A percentile compares a stretch with the other conserved stretches of the same genome.
phyloP scores from a whole-genome alignment of 176 grass and related monocot species.

The Bolboschoenus planiculmis region DNA sequence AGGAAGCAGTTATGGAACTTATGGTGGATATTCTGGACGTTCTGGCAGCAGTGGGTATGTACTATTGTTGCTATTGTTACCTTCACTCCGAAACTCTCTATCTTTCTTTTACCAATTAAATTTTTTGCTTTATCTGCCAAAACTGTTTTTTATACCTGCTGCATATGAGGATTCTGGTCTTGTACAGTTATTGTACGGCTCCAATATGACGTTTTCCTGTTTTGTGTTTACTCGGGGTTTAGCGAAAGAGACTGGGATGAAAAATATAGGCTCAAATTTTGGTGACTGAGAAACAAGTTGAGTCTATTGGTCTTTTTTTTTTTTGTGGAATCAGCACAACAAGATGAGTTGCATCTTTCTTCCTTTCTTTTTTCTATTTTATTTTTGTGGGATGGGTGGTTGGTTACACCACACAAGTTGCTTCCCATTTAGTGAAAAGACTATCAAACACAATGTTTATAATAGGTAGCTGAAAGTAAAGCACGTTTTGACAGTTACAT shows the following conservation, averaged over 20 bases:
- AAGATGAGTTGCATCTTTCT: not conserved
- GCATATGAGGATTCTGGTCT: not conserved
- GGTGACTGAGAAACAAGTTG: not conserved
- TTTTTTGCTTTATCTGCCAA: not conserved
- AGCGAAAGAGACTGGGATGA: not conserved
- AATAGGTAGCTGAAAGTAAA: not conserved
- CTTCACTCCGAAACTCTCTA: not conserved
- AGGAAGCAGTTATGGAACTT: slow-evolving; percentile 65
- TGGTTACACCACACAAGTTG: not conserved
- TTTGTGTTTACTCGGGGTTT: slow-evolving; percentile 11
- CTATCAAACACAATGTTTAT: not conserved
- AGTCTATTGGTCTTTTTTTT: not conserved
- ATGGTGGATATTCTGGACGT: slow-evolving; percentile 59
- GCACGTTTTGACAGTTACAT: not conserved
- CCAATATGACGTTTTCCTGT: not conserved
- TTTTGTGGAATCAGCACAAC: not conserved
- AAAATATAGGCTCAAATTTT: not conserved
- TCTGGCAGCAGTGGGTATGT: slow-evolving; percentile 76
- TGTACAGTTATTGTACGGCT: not conserved
- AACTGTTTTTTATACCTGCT: not conserved
- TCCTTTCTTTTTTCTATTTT: not conserved
- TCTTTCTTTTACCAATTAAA: not conserved
- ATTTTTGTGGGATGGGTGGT: not conserved
- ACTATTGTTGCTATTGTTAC: not conserved
- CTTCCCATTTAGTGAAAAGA: not conserved